These are phyloP conservation scores for Darksidea phi DNA, from an alignment of 495 filamentous ascomycete species.

Conservation along the genomic window DNA sequence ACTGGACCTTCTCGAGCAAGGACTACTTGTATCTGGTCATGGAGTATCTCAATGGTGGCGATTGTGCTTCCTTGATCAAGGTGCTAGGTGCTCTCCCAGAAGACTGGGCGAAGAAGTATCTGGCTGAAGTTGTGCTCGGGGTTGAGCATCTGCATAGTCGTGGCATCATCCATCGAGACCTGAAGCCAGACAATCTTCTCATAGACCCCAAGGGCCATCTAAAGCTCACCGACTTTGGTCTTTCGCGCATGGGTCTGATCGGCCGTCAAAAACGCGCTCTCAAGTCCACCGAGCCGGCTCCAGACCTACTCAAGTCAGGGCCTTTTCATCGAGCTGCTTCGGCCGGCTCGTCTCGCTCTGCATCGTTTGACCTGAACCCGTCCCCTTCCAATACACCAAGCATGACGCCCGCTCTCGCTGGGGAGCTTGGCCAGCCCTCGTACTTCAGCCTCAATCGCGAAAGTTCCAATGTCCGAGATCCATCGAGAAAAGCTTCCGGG, in stretches of 20 bases:
- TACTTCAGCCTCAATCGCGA: conserved; percentile 83
- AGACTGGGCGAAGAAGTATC: conserved; percentile 96
- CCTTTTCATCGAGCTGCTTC: conserved; percentile 84
- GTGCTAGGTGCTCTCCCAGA: conserved; percentile 85
- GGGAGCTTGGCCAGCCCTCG: conserved; percentile 74
- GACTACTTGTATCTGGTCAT: conserved; percentile 98
- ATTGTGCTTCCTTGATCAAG: conserved; percentile 95
- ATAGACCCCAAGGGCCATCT: conserved; percentile 97
- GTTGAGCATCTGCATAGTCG: conserved; percentile 92
- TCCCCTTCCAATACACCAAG: conserved; percentile 83
- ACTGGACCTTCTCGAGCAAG: conserved; percentile 99
- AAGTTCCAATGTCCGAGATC: conserved; percentile 64
- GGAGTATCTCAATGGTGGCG: conserved; percentile 97
- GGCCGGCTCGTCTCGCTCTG: conserved; percentile 78
- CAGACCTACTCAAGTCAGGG: conserved; percentile 87
- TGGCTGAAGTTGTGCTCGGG: conserved; percentile 91
- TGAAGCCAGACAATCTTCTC: conserved; percentile 95
- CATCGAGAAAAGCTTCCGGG: conserved; percentile 75
- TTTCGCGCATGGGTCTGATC: conserved; percentile 95
- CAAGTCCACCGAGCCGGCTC: conserved; percentile 72
- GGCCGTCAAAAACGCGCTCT: conserved; percentile 92
- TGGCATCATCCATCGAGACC: conserved; percentile 91
- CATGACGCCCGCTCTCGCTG: conserved; percentile 75
- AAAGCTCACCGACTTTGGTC: conserved; percentile 95
- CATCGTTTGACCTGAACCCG: conserved; percentile 81